Base-by-base conservation (phyloP, 495 filamentous ascomycete species). In the Cudoniella acicularis region DNA sequence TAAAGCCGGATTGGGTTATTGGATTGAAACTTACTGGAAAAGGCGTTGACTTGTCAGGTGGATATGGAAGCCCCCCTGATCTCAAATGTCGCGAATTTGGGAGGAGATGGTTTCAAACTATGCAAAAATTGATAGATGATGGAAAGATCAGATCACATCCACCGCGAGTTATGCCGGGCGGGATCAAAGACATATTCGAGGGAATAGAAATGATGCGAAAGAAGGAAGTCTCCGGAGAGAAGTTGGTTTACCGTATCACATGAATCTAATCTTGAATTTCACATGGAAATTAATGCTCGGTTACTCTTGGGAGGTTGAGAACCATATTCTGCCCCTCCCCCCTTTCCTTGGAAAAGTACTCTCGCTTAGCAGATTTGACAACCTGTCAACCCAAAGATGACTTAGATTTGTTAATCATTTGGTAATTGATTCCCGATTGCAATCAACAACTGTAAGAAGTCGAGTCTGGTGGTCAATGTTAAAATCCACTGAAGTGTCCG, bases 1-100 rank as follows among this genome's bases (percentile, higher is more conserved):
- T 75, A n/a, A 59, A 68, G 40, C 62, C 64, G 2, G 59, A 65
- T 9, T 73, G 64, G 52, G 27, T 75, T 4, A 63, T 76, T 64
- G 69, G 52, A 0, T 52, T 61, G 8, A 58, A 54, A 2, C 68
- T 74, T 1, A 61, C 70, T 41, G 74, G 73, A 2, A 16, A 67
- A 2, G 40, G 63, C 10, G 43, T 73, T 2, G 20, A 11, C 3
- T 49, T 13, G 36, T 48, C 53, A 3, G 54, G 2, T 2, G 36
- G 24, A 4, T 42, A 52, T 24, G 45, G 26, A n/a, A 23, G 52
- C 3, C 24, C 21, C 3, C 22, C 36, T 25, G 30, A 46, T 17
- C 16, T 3, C 24, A 45, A 40, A 43, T 43, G 2, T 10, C 43
- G 41, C 3, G 40, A 30, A 2, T 49, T 57, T 18, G 11, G 4